Evolutionary conservation across 768 basidiomycete genomes (phyloP).

Genomic region (Holtermanniella nyarrowii): DNA sequence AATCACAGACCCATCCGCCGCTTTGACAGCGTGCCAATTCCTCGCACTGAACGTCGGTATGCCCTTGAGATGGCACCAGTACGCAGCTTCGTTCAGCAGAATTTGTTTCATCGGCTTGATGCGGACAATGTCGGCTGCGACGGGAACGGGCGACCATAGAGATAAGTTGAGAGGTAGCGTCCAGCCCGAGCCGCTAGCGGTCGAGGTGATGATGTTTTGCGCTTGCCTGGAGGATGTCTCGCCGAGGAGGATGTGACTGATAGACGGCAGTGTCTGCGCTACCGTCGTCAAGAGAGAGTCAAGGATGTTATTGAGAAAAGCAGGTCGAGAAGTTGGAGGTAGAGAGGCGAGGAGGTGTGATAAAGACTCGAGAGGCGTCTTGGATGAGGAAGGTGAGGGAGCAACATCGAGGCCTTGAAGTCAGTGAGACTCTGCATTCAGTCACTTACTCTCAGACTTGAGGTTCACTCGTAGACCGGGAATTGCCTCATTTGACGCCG

Average conservation of each 20-base stretch:
- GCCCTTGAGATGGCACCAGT: constrained; percentile 25
- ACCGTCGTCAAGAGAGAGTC: constrained; percentile 17
- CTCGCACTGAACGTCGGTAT: constrained; percentile 25
- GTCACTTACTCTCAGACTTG: not conserved
- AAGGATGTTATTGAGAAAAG: constrained; percentile 31
- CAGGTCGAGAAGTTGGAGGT: constrained; percentile 30
- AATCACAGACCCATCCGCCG: constrained; percentile 1
- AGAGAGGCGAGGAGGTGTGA: constrained; percentile 23
- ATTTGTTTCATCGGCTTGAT: constrained; percentile 37
- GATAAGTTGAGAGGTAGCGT: constrained; percentile 32
- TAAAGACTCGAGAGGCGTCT: constrained; percentile 19
- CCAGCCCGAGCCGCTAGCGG: constrained; percentile 36
- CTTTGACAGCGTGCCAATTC: constrained; percentile 20
- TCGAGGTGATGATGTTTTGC: constrained; percentile 28
- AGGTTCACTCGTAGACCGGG: not conserved
- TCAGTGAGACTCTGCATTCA: not conserved
- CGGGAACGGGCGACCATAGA: not conserved
- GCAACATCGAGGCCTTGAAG: constrained; percentile 9
- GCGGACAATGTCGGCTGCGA: constrained; percentile 2
- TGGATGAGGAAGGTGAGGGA: constrained; percentile 6
- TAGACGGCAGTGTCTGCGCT: constrained; percentile 18
- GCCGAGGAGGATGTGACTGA: constrained; percentile 31
- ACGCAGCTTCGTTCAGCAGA: constrained; percentile 31
- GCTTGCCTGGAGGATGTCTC: constrained; percentile 39
- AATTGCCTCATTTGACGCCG: not conserved